These are phyloP conservation scores for Penicillium manginii DNA, from an alignment of 495 filamentous ascomycete species.

Conservation along the genomic window DNA sequence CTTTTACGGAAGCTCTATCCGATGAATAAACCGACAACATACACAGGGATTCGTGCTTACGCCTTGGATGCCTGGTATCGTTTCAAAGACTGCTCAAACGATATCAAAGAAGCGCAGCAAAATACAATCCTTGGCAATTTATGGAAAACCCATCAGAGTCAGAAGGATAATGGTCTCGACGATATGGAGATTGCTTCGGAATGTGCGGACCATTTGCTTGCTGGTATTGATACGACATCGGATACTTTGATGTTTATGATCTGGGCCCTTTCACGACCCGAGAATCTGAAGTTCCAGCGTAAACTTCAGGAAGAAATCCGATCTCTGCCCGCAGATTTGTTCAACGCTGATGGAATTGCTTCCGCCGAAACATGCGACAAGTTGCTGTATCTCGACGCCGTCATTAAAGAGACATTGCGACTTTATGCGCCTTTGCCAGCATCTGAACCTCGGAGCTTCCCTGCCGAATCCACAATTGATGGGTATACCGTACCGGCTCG, in stretches of 20 bases:
- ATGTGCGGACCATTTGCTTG: conserved; percentile 15
- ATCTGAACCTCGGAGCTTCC: conserved; percentile 58
- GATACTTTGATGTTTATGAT: conserved; percentile 43
- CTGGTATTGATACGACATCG: conserved; percentile 23
- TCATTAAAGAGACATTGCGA: conserved; percentile 71
- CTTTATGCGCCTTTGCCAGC: conserved; percentile 69
- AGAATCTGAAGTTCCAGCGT: conserved; percentile 30
- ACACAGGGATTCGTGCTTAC: conserved; percentile 5
- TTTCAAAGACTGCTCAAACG: conserved; percentile 3
- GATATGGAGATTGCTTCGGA: conserved; percentile 19
- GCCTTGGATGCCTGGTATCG: not conserved
- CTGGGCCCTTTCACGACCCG: conserved; percentile 35
- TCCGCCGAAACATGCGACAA: conserved; percentile 59
- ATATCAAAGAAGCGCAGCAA: conserved; percentile 6
- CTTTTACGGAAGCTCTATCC: not conserved
- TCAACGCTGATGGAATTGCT: conserved; percentile 29
- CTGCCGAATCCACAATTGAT: conserved; percentile 26
- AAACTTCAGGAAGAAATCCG: conserved; percentile 29
- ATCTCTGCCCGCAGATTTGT: not conserved
- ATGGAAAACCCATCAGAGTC: not conserved
- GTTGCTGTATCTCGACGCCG: conserved; percentile 68
- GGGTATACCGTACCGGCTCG: conserved; percentile 55
- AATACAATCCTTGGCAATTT: not conserved
- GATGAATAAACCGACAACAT: conserved; percentile 8
- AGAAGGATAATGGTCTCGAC: not conserved